Evolutionary conservation across 1,139 yeast genomes (phyloP).

Genomic region (Debaryomycetaceae sp.): DNA sequence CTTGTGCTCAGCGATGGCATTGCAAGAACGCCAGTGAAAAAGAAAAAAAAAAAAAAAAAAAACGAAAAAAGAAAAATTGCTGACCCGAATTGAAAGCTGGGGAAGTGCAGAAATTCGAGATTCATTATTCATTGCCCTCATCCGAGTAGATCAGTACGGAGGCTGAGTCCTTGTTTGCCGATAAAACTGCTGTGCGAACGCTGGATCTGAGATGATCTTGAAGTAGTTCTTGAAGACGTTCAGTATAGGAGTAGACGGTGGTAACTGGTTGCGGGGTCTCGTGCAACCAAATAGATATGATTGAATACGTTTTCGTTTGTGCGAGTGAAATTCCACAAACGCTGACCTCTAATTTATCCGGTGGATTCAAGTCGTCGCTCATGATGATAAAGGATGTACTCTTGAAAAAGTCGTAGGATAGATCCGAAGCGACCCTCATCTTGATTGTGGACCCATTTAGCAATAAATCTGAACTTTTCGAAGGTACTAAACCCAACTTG

Average conservation of each 20-base stretch:
- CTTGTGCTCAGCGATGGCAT: too few relatives aligned
- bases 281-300: slow-evolving; percentile 20
- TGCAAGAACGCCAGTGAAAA: too few relatives aligned
- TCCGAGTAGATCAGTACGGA: slow-evolving; percentile 4
- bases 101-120: background rate
- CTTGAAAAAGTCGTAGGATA: slow-evolving; percentile 13
- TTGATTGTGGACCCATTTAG: slow-evolving; percentile 12
- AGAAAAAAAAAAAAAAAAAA: slow-evolving; percentile 1
- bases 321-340: slow-evolving; percentile 19
- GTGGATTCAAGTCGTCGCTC: slow-evolving; percentile 14
- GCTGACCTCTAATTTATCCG: slow-evolving; percentile 11
- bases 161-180: slow-evolving; percentile 12
- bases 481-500: slow-evolving; percentile 15
- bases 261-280: slow-evolving; percentile 4
- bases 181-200: slow-evolving; percentile 14
- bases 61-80: background rate
- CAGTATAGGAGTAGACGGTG: slow-evolving; percentile 11
- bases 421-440: slow-evolving; percentile 11
- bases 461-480: slow-evolving; percentile 11
- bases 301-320: slow-evolving; percentile 14
- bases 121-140: background rate
- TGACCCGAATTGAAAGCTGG: background rate
- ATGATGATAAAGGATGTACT: slow-evolving; percentile 11
- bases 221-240: slow-evolving; percentile 12
- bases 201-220: slow-evolving; percentile 9